phyloP scores from a whole-genome alignment of 768 basidiomycete genomes.

The Glaciozyma antarctica region DNA sequence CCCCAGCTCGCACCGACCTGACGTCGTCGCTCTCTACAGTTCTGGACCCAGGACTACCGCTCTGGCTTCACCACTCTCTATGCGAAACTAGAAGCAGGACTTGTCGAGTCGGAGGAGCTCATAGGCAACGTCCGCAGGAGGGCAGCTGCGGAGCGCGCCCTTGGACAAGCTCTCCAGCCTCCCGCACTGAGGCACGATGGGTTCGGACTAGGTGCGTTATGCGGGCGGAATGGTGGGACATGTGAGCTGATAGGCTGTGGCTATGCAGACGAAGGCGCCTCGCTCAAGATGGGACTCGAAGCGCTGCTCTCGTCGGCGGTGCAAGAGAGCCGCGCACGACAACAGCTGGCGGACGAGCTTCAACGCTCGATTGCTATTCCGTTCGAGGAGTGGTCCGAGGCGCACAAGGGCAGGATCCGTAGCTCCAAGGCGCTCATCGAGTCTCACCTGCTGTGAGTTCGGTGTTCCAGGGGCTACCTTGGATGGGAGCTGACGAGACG shows the following conservation, averaged over 20 bases:
- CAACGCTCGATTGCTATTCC: slow-evolving; percentile 17
- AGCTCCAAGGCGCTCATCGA: background rate
- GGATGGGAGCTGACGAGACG: background rate
- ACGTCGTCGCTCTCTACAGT: slow-evolving; percentile 4
- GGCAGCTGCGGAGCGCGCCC: background rate
- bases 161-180: slow-evolving; percentile 3
- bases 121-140: background rate
- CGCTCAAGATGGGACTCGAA: slow-evolving; percentile 25
- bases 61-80: slow-evolving; percentile 10
- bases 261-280: slow-evolving; percentile 21
- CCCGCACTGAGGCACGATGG: slow-evolving; percentile 10
- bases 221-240: background rate
- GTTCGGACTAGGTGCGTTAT: slow-evolving; percentile 4
- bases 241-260: background rate
- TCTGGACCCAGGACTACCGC: slow-evolving; percentile 29
- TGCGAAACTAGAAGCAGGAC: background rate
- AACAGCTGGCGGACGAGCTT: slow-evolving; percentile 18
- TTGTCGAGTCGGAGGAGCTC: slow-evolving; percentile 14
- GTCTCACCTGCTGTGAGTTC: background rate
- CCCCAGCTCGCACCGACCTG: too few species aligned
- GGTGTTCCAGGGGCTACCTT: slow-evolving; percentile 10
- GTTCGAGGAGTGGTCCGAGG: slow-evolving; percentile 8
- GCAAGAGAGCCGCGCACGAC: slow-evolving; percentile 13
- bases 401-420: slow-evolving; percentile 1
- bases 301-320: slow-evolving; percentile 17